These are phyloP conservation scores for Circinella minor DNA, from an alignment of 371 early-diverging fungal genomes.

Conservation along the genomic window DNA sequence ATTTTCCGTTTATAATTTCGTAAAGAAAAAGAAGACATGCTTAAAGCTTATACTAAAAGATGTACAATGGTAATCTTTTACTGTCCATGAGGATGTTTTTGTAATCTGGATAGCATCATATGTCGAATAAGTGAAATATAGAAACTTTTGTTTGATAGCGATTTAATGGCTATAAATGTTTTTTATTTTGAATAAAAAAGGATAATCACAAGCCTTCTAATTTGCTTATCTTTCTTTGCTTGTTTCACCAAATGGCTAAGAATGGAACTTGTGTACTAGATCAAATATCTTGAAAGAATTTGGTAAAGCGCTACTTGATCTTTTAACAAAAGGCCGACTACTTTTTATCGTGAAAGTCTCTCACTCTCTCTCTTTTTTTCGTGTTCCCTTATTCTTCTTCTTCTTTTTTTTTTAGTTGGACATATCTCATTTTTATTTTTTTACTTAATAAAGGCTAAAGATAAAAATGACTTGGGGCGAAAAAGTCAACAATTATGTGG, in stretches of 20 bases:
- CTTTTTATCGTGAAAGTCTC: not conserved
- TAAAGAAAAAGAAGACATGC: no score
- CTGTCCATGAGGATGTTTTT: no score
- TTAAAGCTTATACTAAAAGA: no score
- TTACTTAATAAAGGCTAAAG: no score
- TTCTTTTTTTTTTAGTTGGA: not conserved
- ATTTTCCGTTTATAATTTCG: no score
- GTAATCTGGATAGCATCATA: not conserved
- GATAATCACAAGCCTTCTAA: not conserved
- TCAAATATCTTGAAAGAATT: not conserved
- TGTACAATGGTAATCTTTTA: no score
- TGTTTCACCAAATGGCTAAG: not conserved
- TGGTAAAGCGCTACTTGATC: not conserved
- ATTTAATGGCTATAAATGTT: not conserved
- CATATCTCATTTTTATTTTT: not conserved
- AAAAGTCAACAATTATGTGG: slow-evolving; percentile 56
- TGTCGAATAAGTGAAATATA: not conserved
- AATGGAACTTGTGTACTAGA: not conserved
- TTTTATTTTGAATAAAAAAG: not conserved
- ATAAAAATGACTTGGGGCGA: slow-evolving; percentile 30
- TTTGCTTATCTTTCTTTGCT: not conserved
- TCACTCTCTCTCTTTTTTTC: not conserved
- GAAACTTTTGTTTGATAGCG: not conserved
- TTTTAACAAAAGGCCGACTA: not conserved
- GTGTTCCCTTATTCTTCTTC: not conserved